phyloP scores from a whole-genome alignment of 768 basidiomycete genomes.

The Mrakia gelida region DNA sequence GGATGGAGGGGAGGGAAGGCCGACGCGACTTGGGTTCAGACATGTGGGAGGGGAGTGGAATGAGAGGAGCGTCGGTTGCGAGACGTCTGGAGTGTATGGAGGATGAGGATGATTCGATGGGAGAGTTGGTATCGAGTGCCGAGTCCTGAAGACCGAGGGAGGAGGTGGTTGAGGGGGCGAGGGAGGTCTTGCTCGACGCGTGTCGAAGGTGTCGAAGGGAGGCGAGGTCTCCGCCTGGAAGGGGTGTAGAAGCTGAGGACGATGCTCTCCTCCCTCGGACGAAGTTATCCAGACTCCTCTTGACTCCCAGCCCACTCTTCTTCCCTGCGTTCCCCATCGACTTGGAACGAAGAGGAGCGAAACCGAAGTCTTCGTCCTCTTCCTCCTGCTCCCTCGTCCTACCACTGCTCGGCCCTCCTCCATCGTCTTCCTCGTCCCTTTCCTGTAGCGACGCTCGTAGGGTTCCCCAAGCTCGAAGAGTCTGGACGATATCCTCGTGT shows the following conservation, averaged over 20 bases:
- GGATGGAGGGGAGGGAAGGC: conserved; percentile 47
- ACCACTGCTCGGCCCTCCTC: neutral
- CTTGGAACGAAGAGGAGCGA: conserved; percentile 10
- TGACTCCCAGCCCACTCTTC: conserved; percentile 7
- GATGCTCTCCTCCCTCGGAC: conserved; percentile 15
- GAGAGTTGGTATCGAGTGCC: conserved; percentile 7
- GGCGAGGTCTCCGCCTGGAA: neutral
- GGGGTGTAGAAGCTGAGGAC: neutral
- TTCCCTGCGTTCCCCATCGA: conserved; percentile 4
- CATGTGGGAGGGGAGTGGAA: conserved; percentile 14
- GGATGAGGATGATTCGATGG: conserved; percentile 11
- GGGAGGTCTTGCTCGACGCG: neutral
- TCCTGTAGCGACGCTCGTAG: conserved; percentile 11
- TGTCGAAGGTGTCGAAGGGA: neutral
- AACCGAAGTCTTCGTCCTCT: neutral
- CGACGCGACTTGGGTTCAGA: conserved; percentile 34
- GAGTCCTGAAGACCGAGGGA: conserved; percentile 18
- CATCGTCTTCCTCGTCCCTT: neutral
- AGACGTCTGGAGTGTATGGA: conserved; percentile 6
- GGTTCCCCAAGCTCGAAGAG: conserved; percentile 59
- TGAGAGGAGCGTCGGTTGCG: conserved; percentile 19
- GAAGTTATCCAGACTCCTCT: conserved; percentile 14
- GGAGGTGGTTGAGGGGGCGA: neutral
- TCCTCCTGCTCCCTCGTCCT: neutral
- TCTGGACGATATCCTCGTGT: conserved; percentile 69